Conservation (phyloP, 2,329 filamentous ascomycete genomes). For the Fusarium sp. region DNA sequence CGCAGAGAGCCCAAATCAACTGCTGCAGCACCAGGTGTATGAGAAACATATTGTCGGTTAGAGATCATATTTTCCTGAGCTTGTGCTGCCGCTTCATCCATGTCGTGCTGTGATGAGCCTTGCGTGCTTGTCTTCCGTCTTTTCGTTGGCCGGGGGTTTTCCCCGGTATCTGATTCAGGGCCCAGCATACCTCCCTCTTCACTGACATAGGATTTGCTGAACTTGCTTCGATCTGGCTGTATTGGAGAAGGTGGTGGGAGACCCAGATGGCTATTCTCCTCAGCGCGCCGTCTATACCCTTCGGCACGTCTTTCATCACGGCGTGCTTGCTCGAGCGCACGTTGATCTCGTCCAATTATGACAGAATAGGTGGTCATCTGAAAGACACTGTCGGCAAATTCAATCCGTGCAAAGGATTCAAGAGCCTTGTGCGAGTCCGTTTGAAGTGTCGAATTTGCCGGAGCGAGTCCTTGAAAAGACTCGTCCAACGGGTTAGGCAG, state of each 20-base stretch:
- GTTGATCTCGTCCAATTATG: conserved; percentile 78
- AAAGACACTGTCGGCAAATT: conserved; percentile 81
- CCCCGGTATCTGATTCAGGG: conserved; percentile 70
- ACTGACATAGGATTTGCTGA: conserved; percentile 75
- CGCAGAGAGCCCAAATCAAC: conserved; percentile 71
- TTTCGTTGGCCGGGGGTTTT: conserved; percentile 60
- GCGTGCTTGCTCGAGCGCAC: conserved; percentile 67
- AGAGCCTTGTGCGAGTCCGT: conserved; percentile 57
- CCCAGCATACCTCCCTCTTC: conserved; percentile 77
- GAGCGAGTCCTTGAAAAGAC: conserved; percentile 45
- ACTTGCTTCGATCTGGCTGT: conserved; percentile 65
- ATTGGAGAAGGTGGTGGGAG: conserved; percentile 65
- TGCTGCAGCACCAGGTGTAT: conserved; percentile 69
- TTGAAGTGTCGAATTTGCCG: conserved; percentile 52
- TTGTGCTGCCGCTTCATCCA: conserved; percentile 53
- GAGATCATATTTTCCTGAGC: conserved; percentile 63
- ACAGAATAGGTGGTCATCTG: conserved; percentile 82
- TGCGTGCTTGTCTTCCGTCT: conserved; percentile 61
- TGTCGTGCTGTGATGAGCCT: conserved; percentile 58
- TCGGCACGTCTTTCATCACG: conserved; percentile 63
- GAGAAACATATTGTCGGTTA: conserved; percentile 70
- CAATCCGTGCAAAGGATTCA: conserved; percentile 71
- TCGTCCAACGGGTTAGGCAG: conserved; percentile 55
- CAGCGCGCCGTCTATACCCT: conserved; percentile 58
- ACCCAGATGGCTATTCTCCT: conserved; percentile 62